These are phyloP conservation scores for Mucor irregularis DNA, from an alignment of 371 early-diverging fungal genomes.

Conservation along the genomic window DNA sequence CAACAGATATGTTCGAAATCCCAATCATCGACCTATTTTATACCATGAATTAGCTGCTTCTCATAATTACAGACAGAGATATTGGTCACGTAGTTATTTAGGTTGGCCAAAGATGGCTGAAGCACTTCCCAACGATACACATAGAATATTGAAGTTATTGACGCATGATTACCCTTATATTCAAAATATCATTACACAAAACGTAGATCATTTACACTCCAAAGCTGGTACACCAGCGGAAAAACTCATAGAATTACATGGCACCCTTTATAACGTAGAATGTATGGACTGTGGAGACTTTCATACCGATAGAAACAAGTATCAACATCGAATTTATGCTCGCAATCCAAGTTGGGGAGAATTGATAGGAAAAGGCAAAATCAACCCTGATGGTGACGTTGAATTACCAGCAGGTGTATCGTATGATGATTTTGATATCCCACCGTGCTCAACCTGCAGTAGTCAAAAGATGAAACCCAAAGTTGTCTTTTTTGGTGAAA, in stretches of 20 bases:
- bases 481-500: constrained; percentile 92
- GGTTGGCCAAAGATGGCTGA: constrained; percentile 73
- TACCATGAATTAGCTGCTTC: constrained; percentile 69
- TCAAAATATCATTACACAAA: constrained; percentile 80
- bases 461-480: constrained; percentile 65
- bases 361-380: constrained; percentile 24
- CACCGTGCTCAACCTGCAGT: constrained; percentile 68
- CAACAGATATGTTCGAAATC: constrained; percentile 79
- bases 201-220: constrained; percentile 85
- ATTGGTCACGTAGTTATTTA: constrained; percentile 91
- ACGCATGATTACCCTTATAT: constrained; percentile 39
- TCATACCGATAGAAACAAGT: constrained; percentile 50
- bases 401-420: constrained; percentile 59
- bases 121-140: constrained; percentile 76
- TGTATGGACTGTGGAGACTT: constrained; percentile 70
- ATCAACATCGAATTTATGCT: constrained; percentile 65
- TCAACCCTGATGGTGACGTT: constrained; percentile 91
- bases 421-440: constrained; percentile 72
- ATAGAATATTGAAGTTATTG: constrained; percentile 60
- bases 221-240: constrained; percentile 48
- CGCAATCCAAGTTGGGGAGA: constrained; percentile 75
- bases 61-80: constrained; percentile 73
- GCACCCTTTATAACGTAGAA: constrained; percentile 71
- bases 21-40: constrained; percentile 80
- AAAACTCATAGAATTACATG: constrained; percentile 82